These are phyloP conservation scores for Ampelocalamus luodianensis DNA, from an alignment of 176 grass and related monocot genomes.

Conservation along the genomic window DNA sequence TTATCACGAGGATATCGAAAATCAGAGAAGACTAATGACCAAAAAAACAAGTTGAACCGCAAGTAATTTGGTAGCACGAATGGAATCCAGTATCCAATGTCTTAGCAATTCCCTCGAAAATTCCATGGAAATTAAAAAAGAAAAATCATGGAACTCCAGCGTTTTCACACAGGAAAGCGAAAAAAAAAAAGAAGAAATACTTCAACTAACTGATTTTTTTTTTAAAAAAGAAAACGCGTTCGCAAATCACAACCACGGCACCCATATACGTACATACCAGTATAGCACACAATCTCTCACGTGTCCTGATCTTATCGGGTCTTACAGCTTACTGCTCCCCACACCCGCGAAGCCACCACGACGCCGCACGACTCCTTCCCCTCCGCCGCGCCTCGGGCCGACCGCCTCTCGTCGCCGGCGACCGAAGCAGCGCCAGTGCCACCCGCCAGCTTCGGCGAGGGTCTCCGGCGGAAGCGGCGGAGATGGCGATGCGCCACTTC, in stretches of 20 bases:
- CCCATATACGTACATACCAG: too few relatives aligned
- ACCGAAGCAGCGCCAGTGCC: not conserved
- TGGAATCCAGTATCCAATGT: too few relatives aligned
- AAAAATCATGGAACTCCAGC: not conserved
- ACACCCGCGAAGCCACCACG: constrained; percentile 44
- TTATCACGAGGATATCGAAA: too few relatives aligned
- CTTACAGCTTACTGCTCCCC: constrained; percentile 22
- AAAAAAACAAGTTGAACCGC: too few relatives aligned
- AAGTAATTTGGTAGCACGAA: too few relatives aligned
- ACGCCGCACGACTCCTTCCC: not conserved
- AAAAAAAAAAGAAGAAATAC: not conserved
- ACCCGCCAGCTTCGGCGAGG: not conserved
- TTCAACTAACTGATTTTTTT: not conserved
- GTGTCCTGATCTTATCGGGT: constrained; percentile 53
- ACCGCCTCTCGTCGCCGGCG: constrained; percentile 42
- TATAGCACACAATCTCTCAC: constrained; percentile 13
- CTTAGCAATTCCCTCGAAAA: too few relatives aligned
- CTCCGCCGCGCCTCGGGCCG: not conserved
- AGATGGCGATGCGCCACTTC: constrained; percentile 94
- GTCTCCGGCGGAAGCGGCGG: not conserved
- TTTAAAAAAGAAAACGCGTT: not conserved
- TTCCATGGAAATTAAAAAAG: not conserved
- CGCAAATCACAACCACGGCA: too few relatives aligned
- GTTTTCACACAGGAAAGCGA: too few relatives aligned
- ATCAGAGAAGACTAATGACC: too few relatives aligned